Percentiles rank a stretch among this genome's conserved stretches.
phyloP scores from a whole-genome alignment of 2,329 filamentous ascomycete genomes.

The Xylaria sp. region DNA sequence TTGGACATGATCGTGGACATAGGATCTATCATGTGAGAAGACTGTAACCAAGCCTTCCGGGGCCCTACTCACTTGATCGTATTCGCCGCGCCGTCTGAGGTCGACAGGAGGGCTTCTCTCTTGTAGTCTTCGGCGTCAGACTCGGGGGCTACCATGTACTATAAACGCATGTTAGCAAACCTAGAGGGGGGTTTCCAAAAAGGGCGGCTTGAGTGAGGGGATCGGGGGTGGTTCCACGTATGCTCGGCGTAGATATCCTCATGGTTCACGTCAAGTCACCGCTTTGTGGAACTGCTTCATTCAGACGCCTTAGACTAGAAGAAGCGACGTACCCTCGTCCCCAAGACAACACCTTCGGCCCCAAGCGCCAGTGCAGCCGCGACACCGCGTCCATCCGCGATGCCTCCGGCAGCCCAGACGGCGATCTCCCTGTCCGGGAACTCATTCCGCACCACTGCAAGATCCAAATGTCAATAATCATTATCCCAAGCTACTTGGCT shows the following conservation, averaged over 20 bases:
- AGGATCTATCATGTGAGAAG: conserved; percentile 40
- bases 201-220: no score
- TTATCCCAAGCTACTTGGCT: no score
- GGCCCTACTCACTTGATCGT: conserved; percentile 51
- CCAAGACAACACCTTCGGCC: conserved; percentile 46
- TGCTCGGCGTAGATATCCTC: background rate
- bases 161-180: conserved; percentile 26
- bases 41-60: background rate
- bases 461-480: background rate
- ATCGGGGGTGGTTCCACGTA: no score
- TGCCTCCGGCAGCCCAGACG: conserved; percentile 62
- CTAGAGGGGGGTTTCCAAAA: background rate
- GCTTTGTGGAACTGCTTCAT: background rate
- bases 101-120: conserved; percentile 49
- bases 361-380: conserved; percentile 61
- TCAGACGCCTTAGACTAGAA: no score
- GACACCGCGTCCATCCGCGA: conserved; percentile 59
- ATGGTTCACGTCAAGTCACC: background rate
- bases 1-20: conserved; percentile 49
- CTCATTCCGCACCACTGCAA: conserved; percentile 44
- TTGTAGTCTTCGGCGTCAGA: conserved; percentile 50
- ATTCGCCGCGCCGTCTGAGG: conserved; percentile 50
- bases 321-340: conserved; percentile 45
- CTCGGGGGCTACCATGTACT: conserved; percentile 53
- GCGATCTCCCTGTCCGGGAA: conserved; percentile 44